Evolutionary conservation across 768 basidiomycete genomes (phyloP).

Genomic region (Trametes cubensis): DNA sequence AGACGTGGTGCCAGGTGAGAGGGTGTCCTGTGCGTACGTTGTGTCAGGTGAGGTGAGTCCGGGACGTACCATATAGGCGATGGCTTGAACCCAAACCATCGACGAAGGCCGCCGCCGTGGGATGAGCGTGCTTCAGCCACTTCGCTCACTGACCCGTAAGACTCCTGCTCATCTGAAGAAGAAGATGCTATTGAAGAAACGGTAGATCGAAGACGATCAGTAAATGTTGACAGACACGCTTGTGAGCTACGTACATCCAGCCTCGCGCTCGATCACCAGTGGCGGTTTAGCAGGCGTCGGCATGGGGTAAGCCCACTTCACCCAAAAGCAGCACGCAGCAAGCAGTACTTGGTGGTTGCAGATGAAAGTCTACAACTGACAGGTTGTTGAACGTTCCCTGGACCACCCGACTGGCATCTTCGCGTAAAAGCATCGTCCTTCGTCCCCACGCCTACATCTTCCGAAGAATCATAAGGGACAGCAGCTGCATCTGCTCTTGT

Average conservation of each 20-base stretch:
- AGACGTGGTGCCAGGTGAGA: no score
- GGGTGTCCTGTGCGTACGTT: no score
- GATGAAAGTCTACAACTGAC: neutral
- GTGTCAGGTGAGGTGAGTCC: no score
- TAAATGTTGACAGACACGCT: neutral
- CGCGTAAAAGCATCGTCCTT: neutral
- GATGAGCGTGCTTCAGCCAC: neutral
- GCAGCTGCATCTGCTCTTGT: no score
- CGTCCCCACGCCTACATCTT: neutral
- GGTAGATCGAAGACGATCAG: neutral
- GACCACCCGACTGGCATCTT: neutral
- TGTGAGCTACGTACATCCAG: neutral
- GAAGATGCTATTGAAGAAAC: no score
- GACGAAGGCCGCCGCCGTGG: neutral
- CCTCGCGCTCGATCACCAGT: neutral
- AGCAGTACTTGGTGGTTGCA: no score
- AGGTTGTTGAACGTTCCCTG: no score
- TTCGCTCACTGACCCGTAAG: conserved; percentile 4
- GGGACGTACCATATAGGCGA: conserved; percentile 16
- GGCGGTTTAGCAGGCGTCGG: neutral
- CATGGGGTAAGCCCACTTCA: conserved; percentile 4
- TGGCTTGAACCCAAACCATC: conserved; percentile 3
- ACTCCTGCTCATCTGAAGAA: neutral
- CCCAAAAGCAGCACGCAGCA: no score
- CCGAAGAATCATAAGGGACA: neutral